Base-by-base conservation (phyloP, 768 basidiomycete genomes). In the Piloderma croceum region DNA sequence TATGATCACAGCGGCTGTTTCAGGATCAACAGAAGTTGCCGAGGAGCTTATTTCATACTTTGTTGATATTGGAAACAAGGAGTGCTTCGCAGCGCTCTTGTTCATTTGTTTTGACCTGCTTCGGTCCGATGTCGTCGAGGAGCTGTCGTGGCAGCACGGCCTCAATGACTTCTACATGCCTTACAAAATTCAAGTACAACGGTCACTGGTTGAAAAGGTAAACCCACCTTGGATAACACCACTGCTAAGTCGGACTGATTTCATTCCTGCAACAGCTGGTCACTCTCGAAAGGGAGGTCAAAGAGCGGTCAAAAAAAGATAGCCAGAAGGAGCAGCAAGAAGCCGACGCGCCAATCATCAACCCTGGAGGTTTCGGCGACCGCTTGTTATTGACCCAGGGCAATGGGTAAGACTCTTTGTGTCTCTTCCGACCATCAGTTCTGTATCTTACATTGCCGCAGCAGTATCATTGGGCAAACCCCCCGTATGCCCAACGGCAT, bases 141-240 rank as follows among this genome's bases (percentile, higher is more conserved):
- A 96, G 61, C 68, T 96, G 24, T 91, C 91, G 46, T 98, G 96
- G 96, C 86, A 90, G 58, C 83, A 96, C 51, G 94, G 84, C 17
- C 73, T 99, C 34, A 90, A 90, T 55, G 96, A 99, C 64, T 98
- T 94, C 68, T 89, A 88, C 58, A 96, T 94, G 89, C 96, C 96
- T 1, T 98, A 89, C 62, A 82, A 80, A 59, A 83, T 96, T 35
- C 94, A 98, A 62, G 76, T 80, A 23, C 83, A 89, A 53, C 79
- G 92, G 41, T 76, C 83, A 25, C 68, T 83, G 57, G 75, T 85
- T 13, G 85, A 85, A 42, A 87, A 79, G 74, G 84, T 83, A 41
- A 9, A 63, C 7, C 41, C 2, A 9, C 27, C 10, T 9, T 9
- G 27, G 27, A 29, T 36, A 32, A 13, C 3, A 31, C 24, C 20